Percentiles rank a stretch among this genome's conserved stretches.
phyloP scores from a whole-genome alignment of 257 asterid genomes.

The Solanum chilense region DNA sequence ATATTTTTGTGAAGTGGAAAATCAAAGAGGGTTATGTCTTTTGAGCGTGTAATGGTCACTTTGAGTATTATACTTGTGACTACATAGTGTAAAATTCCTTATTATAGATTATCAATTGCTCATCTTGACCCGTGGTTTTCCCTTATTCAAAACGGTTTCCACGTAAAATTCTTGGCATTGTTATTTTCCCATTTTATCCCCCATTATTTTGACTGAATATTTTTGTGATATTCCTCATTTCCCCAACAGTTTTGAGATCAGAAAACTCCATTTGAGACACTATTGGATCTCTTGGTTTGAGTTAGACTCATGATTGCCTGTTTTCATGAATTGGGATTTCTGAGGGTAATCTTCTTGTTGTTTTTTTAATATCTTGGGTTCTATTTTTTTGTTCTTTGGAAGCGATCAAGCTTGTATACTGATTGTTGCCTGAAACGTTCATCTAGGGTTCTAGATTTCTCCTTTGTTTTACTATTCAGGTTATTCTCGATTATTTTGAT shows the following conservation, averaged over 20 bases:
- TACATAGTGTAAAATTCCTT: neutral
- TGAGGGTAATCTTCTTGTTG: neutral
- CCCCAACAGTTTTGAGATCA: neutral
- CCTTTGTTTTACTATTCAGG: neutral
- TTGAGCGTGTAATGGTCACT: neutral
- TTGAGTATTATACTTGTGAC: neutral
- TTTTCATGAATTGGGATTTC: neutral
- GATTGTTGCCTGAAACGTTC: neutral
- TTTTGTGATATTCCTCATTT: neutral
- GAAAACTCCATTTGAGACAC: neutral
- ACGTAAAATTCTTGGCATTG: neutral
- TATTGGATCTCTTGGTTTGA: neutral
- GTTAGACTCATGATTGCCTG: neutral
- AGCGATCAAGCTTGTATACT: neutral
- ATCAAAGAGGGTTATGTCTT: neutral
- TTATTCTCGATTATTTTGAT: neutral
- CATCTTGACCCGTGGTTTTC: neutral
- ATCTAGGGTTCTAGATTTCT: neutral
- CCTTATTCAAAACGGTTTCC: neutral
- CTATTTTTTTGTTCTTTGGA: neutral
- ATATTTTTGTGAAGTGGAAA: neutral
- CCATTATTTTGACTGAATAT: neutral
- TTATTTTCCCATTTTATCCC: neutral
- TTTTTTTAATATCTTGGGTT: neutral
- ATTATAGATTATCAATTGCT: neutral